Conservation (phyloP, 768 basidiomycete species). For the Pleurotus salmoneostramineus region DNA sequence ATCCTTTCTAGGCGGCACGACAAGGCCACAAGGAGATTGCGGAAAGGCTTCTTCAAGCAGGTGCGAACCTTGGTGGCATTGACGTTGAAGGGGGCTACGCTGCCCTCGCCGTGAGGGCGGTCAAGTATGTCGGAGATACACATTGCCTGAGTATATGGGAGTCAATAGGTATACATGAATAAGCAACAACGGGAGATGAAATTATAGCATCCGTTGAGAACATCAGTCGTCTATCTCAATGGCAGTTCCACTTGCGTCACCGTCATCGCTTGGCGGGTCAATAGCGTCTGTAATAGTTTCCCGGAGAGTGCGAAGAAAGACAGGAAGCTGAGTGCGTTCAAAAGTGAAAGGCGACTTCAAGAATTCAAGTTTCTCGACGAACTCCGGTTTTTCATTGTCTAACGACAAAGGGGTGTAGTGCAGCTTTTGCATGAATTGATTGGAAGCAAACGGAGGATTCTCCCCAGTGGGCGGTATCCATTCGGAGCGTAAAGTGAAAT, state of each 20-base stretch:
- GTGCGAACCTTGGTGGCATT: conserved; percentile 67
- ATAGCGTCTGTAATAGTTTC: conserved; percentile 37
- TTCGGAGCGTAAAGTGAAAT: conserved; percentile 53
- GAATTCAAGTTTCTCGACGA: conserved; percentile 58
- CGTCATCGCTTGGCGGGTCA: conserved; percentile 17
- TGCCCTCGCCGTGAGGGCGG: conserved; percentile 36
- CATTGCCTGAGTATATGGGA: conserved; percentile 47
- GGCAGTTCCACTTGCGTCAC: conserved; percentile 20
- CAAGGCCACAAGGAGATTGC: conserved; percentile 63
- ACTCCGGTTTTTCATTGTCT: conserved; percentile 55
- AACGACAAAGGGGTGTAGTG: conserved; percentile 64
- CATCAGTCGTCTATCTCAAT: conserved; percentile 20
- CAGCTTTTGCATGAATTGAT: conserved; percentile 42
- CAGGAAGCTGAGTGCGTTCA: conserved; percentile 55
- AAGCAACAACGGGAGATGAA: not conserved
- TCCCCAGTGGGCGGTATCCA: conserved; percentile 30
- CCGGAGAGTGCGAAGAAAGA: conserved; percentile 63
- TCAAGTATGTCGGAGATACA: conserved; percentile 36
- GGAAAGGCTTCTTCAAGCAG: conserved; percentile 62
- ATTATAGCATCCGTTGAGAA: not conserved
- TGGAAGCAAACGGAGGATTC: conserved; percentile 23
- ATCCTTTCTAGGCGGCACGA: conserved; percentile 58
- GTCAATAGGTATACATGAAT: conserved; percentile 40
- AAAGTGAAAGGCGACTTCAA: conserved; percentile 67
- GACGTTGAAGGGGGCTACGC: conserved; percentile 69